Evolutionary conservation across 495 filamentous ascomycete genomes (phyloP).

Genomic region (Trichocladium antarcticum): DNA sequence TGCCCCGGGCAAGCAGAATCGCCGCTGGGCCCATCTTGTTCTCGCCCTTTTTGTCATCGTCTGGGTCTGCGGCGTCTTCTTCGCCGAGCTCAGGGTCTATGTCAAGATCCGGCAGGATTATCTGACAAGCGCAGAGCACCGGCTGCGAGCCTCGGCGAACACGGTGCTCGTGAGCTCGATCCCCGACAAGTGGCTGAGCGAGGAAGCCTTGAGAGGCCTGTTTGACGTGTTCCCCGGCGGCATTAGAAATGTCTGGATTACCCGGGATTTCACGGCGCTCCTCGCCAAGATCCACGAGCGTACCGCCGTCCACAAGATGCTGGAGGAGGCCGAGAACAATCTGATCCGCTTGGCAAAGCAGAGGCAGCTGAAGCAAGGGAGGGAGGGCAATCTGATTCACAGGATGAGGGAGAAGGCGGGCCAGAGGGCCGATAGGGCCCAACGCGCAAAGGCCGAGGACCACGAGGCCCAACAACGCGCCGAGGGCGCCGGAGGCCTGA

Average conservation of each 20-base stretch:
- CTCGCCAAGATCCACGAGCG: conserved; percentile 75
- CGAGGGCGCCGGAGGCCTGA: conserved; percentile 55
- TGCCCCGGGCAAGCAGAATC: conserved; percentile 50
- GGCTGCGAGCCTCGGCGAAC: conserved; percentile 87
- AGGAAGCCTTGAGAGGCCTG: conserved; percentile 67
- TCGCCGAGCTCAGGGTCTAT: conserved; percentile 77
- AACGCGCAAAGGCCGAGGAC: conserved; percentile 42
- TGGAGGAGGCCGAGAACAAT: conserved; percentile 78
- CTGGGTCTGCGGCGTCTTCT: conserved; percentile 83
- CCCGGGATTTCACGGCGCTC: conserved; percentile 79
- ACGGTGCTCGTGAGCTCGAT: conserved; percentile 89
- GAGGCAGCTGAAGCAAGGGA: conserved; percentile 58
- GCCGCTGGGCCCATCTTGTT: conserved; percentile 83
- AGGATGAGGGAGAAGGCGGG: conserved; percentile 31
- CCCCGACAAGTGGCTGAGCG: conserved; percentile 74
- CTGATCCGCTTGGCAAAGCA: conserved; percentile 70
- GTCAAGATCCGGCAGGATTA: conserved; percentile 90
- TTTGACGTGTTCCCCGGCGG: conserved; percentile 97
- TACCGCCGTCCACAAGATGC: conserved; percentile 53
- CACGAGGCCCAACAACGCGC: conserved; percentile 50
- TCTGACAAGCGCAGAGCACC: conserved; percentile 89
- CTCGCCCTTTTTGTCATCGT: conserved; percentile 70
- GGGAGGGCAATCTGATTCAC: conserved; percentile 44
- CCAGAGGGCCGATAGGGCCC: conserved; percentile 40
- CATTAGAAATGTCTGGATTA: conserved; percentile 93